Evolutionary conservation across 768 basidiomycete genomes (phyloP), one percentile per base, ranked within the genome.

Genomic region (Hemileccinum rubropunctum): DNA sequence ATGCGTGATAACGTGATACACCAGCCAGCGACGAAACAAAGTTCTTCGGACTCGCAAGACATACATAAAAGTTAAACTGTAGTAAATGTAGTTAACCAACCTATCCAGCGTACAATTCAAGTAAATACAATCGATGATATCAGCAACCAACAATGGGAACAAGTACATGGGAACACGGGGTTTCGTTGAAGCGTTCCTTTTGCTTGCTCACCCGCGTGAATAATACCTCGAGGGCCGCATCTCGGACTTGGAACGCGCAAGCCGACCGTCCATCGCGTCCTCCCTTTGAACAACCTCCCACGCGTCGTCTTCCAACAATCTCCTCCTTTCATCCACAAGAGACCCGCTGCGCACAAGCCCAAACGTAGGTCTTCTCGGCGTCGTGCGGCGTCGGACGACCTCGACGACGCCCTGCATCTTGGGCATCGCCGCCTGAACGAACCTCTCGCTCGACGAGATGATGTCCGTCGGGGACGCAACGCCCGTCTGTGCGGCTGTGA

Each of bases 391-490:
- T 27, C 54, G 51, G 14, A 67, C 41, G 18, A 59, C 57, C 34
- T 67, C 59, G 21, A 73, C 72, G 6, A 73, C 69, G 2, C 60
- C 64, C 39, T 67, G 64, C 60, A 82, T 68, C 57, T 69, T 73
- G 11, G 72, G 76, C 6, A 76, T 40, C 20, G 73, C 60, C 15
- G 67, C 58, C 38, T 62, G 66, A 1, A 53, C 69, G 59, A 21
- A 66, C 67, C 15, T 71, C 62, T 44, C 71, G 59, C 12, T 63
- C 58, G 57, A 72, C 61, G 44, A 18, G 3, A 50, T 3, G 3
- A 28, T 17, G 4, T 34, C 13, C 18, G 57, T 48, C 13, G 52
- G 58, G 32, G 47, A 36, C 35, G 47, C 26, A 66, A 53, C 2
- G 67, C 28, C 42, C 6, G 62, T 50, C 20, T 50, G 42, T 3